Percentiles rank a stretch among this genome's conserved stretches.
These are phyloP conservation scores for Plasmodium gonderi DNA, from an alignment of 169 alveolate genomes.

Conservation along the genomic window DNA sequence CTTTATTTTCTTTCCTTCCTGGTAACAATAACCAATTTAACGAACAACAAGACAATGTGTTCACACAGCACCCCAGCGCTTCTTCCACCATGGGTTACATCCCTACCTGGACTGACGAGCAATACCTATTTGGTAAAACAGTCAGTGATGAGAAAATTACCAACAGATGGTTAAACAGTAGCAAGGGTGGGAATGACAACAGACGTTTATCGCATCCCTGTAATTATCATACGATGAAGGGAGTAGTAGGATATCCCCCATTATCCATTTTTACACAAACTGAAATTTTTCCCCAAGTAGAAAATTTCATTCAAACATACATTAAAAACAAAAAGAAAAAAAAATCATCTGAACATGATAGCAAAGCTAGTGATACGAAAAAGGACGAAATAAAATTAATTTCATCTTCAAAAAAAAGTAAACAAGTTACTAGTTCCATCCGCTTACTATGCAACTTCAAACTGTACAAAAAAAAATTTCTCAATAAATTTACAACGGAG, in stretches of 20 bases:
- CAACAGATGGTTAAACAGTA: background rate
- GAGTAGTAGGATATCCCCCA: background rate
- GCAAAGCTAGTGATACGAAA: background rate
- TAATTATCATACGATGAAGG: background rate
- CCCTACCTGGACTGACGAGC: background rate
- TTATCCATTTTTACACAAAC: background rate
- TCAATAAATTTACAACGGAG: slow-evolving; percentile 57
- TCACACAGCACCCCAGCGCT: background rate
- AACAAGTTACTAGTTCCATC: background rate
- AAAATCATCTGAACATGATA: background rate
- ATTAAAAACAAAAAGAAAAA: slow-evolving; percentile 24
- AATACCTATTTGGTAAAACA: background rate
- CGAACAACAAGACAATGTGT: background rate
- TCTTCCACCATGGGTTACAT: background rate
- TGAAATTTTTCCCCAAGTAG: background rate
- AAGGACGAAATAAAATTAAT: background rate
- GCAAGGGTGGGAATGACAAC: background rate
- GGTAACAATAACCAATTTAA: background rate
- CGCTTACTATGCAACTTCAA: slow-evolving; percentile 41
- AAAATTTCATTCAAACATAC: slow-evolving; percentile 31
- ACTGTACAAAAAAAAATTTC: slow-evolving; percentile 60
- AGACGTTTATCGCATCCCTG: background rate
- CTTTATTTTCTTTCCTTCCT: background rate
- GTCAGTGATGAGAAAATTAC: background rate
- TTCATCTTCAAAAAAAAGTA: background rate